Evolutionary conservation across 805 yeast species (phyloP), one percentile per base, ranked within the genome.

Genomic region (Candida fluviatilis): DNA sequence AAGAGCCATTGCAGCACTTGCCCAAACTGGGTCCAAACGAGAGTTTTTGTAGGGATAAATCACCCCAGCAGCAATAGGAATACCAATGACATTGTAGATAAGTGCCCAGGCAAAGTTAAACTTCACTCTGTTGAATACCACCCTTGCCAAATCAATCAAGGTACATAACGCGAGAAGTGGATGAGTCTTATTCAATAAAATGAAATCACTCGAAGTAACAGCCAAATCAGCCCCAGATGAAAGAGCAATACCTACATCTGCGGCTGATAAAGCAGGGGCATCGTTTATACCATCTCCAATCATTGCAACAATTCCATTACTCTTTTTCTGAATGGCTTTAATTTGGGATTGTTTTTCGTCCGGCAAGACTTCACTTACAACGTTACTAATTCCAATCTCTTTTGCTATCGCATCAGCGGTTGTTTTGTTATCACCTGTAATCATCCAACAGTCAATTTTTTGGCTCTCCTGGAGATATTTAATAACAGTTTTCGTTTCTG

Each of bases 211-310:
- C 3, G 89, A 78, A 2, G 83, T 76, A 37, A 84, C 66, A 0
- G 93, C 90, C 34, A 84, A 63, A 47, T 85, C 93, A 1, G 89
- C 78, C 0, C 91, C 91, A 0, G 82, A 72, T 0, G 89, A 84
- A 43, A 84, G 65, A 0, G 93, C 89, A 33, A 84, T 71, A 3
- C 93, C 93, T 15, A 85, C 80, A 59, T 83, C 87, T 0, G 93
- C 87, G 1, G 75, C 64, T 3, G 88, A 75, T 36, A 85, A 62
- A 0, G 93, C 87, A 1, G 91, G 91, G 0, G 93, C 88, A 57
- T 85, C 93, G 54, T 84, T 85, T 24, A 84, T 78, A 15, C 93
- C 93, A 50, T 84, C 93, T 7, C 93, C 93, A 6, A 84, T 81
- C 90, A 84, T 83, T 0, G 87, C 89, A 3, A 80, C 82, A 16